phyloP scores from a whole-genome alignment of 1,284 basidiomycete genomes.

The Stygiomarasmius scandens region DNA sequence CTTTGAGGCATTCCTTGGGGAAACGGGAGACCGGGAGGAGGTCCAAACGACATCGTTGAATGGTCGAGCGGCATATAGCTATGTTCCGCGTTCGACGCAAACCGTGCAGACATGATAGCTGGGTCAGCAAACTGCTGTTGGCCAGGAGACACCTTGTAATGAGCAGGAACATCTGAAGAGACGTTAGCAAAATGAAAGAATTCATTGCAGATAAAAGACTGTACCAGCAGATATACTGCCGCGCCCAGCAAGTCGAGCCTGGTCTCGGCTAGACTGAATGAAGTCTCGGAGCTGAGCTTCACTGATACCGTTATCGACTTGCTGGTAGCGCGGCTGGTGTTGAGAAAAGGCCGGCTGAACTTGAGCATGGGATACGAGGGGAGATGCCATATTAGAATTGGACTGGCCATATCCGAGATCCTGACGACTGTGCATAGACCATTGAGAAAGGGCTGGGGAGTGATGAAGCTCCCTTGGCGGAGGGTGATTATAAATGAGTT shows the following conservation, averaged over 20 bases:
- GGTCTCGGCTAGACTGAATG: conserved; percentile 68
- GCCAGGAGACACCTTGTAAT: conserved; percentile 38
- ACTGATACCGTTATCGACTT: conserved; percentile 61
- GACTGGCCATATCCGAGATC: conserved; percentile 46
- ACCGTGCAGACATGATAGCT: conserved; percentile 79
- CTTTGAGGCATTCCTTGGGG: conserved; percentile 37
- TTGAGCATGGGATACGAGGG: conserved; percentile 51
- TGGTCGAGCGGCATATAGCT: conserved; percentile 19
- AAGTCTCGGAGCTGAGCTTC: conserved; percentile 76
- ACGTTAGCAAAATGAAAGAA: conserved; percentile 35
- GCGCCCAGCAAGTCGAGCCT: conserved; percentile 35
- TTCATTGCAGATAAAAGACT: conserved; percentile 42
- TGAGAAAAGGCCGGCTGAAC: conserved; percentile 37
- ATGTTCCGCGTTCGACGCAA: conserved; percentile 42
- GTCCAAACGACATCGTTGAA: conserved; percentile 48
- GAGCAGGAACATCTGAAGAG: conserved; percentile 29
- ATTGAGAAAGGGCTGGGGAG: conserved; percentile 43
- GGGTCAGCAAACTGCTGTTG: conserved; percentile 69
- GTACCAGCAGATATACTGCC: conserved; percentile 51
- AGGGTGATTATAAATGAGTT: conserved; percentile 49
- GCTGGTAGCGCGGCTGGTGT: conserved; percentile 52
- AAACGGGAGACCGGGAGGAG: conserved; percentile 65
- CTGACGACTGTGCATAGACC: conserved; percentile 49
- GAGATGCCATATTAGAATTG: conserved; percentile 47
- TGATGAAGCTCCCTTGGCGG: conserved; percentile 41